A percentile compares a stretch with the other conserved stretches of the same genome.
phyloP scores from a whole-genome alignment of 305 asterid genomes.

The Rubia tinctorum region DNA sequence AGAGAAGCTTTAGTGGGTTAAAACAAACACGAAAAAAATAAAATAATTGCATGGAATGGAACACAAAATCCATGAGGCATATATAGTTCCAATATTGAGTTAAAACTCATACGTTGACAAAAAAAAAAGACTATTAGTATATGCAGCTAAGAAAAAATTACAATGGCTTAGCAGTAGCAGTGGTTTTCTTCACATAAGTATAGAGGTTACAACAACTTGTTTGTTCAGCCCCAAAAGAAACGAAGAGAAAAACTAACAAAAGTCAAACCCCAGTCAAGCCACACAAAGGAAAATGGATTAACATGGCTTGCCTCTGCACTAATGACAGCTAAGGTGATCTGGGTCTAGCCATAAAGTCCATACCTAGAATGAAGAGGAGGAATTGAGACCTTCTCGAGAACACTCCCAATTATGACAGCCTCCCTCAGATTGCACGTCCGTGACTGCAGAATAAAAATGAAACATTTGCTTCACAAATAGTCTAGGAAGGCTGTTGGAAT shows the following conservation, averaged over 20 bases:
- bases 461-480: neutral
- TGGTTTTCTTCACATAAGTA: neutral
- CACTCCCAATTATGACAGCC: constrained; percentile 75
- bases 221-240: neutral
- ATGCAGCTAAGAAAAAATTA: neutral
- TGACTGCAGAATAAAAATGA: constrained; percentile 39
- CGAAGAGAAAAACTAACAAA: neutral
- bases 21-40: constrained; percentile 7
- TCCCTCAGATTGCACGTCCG: constrained; percentile 73
- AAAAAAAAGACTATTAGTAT: neutral
- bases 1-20: constrained; percentile 6
- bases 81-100: neutral
- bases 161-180: neutral
- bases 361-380: constrained; percentile 91
- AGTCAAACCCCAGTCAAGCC: neutral
- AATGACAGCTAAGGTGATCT: neutral
- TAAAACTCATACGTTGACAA: neutral
- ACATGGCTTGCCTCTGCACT: neutral
- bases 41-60: neutral
- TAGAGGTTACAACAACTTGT: neutral
- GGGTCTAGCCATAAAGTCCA: neutral
- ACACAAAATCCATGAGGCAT: neutral
- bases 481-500: neutral
- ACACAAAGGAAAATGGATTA: neutral
- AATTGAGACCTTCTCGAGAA: constrained; percentile 67